phyloP scores from a whole-genome alignment of 441 rosid genomes.

The Gossypium lobatum region DNA sequence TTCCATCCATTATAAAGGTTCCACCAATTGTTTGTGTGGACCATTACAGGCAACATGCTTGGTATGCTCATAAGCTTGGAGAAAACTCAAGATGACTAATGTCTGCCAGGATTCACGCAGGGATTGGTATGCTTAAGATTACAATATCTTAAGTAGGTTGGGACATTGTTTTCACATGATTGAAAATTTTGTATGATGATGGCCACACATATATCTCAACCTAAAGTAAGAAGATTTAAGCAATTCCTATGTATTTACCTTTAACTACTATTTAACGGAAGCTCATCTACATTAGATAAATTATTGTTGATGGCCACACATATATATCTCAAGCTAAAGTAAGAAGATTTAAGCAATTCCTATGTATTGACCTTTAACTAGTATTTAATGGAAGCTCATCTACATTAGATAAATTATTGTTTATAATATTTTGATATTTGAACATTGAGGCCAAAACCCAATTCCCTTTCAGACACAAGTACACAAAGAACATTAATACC shows the following conservation, averaged over 20 bases:
- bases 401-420: too few relatives aligned
- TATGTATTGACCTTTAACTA: not conserved
- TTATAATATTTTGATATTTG: not conserved
- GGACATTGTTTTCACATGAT: not conserved
- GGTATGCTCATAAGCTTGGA: not conserved
- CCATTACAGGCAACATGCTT: too few relatives aligned
- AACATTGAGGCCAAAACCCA: not conserved
- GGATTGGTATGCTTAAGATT: not conserved
- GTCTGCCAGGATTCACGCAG: not conserved
- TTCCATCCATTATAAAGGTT: not conserved
- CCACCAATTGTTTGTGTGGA: not conserved
- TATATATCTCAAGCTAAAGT: too few relatives aligned
- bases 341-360: not conserved
- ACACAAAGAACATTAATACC: not conserved
- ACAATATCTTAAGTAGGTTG: not conserved
- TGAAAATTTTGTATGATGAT: not conserved
- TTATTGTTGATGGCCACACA: too few relatives aligned
- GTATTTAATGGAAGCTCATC: too few relatives aligned
- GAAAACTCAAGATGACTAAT: not conserved
- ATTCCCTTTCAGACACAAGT: not conserved
- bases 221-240: too few relatives aligned
- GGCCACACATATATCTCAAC: not conserved
- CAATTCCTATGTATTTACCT: not conserved
- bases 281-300: too few relatives aligned
- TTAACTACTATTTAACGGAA: too few relatives aligned